phyloP scores from a whole-genome alignment of 164 flowering plant genomes.

The Liriodendron chinense region DNA sequence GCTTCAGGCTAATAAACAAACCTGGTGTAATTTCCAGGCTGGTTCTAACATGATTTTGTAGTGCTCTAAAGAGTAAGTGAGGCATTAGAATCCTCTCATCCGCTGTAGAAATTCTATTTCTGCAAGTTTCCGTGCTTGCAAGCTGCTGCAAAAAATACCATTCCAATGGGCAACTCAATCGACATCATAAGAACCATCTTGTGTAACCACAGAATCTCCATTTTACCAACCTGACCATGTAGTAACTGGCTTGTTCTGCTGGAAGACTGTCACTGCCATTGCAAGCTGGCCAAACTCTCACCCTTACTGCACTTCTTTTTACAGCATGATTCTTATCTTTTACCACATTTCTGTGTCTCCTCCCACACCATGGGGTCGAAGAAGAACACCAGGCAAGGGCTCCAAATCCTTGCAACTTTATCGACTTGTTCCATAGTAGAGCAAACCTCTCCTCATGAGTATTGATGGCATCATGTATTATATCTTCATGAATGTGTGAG shows the following conservation, averaged over 20 bases:
- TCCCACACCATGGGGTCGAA: conserved; percentile 51
- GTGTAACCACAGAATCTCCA: conserved; percentile 40
- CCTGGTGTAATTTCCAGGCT: conserved; percentile 49
- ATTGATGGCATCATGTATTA: conserved; percentile 63
- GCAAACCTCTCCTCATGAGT: conserved; percentile 77
- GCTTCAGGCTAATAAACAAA: conserved; percentile 17
- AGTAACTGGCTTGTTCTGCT: conserved; percentile 45
- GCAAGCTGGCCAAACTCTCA: conserved; percentile 32
- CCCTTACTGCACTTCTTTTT: conserved; percentile 32
- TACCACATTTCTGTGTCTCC: conserved; percentile 70
- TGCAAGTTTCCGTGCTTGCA: conserved; percentile 36
- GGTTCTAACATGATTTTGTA: conserved; percentile 41
- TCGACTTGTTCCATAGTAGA: conserved; percentile 67
- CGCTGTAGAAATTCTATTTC: conserved; percentile 23
- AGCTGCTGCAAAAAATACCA: conserved; percentile 27
- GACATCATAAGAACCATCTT: conserved; percentile 37
- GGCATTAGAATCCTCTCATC: conserved; percentile 39
- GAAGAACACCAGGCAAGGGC: conserved; percentile 71
- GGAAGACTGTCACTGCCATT: conserved; percentile 43
- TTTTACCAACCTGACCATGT: conserved; percentile 35
- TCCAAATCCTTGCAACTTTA: conserved; percentile 94
- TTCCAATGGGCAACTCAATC: conserved; percentile 32
- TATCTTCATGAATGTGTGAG: conserved; percentile 73
- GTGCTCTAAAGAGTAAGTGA: conserved; percentile 35
- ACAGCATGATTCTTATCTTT: conserved; percentile 41